phyloP scores from a whole-genome alignment of 495 filamentous ascomycete genomes.

The Hyaloscypha bicolor region DNA sequence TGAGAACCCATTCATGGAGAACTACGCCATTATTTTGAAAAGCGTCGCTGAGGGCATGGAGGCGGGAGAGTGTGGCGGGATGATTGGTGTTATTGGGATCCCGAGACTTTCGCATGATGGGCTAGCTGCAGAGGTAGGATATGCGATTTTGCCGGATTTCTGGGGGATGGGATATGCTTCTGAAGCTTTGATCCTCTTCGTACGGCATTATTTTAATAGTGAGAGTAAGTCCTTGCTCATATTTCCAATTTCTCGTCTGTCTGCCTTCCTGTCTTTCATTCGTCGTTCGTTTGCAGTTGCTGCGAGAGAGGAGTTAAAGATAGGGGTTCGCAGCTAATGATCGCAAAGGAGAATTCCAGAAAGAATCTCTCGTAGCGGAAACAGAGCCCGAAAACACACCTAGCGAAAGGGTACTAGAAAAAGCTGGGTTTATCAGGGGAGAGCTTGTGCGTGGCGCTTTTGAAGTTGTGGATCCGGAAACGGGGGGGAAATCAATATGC shows the following conservation, averaged over 20 bases:
- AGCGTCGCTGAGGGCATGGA: neutral
- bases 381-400: constrained; percentile 5
- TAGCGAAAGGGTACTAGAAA: constrained; percentile 10
- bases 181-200: constrained; percentile 17
- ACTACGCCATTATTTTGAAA: constrained; percentile 11
- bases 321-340: neutral
- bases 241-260: neutral
- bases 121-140: constrained; percentile 9
- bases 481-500: neutral
- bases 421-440: constrained; percentile 13
- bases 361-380: neutral
- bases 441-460: neutral
- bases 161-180: constrained; percentile 21
- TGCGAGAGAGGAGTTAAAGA: neutral
- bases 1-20: constrained; percentile 9
- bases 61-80: neutral
- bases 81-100: constrained; percentile 13
- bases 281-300: neutral
- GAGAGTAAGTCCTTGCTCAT: neutral
- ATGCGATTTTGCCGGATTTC: constrained; percentile 6
- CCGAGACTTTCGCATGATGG: neutral
- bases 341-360: constrained; percentile 4
- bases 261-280: neutral
- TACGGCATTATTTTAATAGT: constrained; percentile 6
- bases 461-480: constrained; percentile 1